phyloP scores from a whole-genome alignment of 192 early-diverging fungal genomes.

The Coemansia erecta region DNA sequence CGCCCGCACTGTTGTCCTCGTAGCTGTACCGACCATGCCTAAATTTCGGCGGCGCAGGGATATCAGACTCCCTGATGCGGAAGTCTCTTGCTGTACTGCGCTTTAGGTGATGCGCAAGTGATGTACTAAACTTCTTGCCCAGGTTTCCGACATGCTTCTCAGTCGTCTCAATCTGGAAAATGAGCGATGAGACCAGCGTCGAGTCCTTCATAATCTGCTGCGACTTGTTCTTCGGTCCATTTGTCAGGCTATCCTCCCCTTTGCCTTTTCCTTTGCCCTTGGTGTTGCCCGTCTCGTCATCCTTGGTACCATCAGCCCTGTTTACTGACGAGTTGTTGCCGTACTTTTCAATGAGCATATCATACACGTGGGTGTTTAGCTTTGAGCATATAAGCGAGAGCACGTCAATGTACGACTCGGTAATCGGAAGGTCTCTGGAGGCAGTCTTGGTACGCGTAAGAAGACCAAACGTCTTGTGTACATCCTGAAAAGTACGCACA shows the following conservation, averaged over 20 bases:
- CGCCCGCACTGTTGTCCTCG: too few species aligned
- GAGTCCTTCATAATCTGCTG: constrained; percentile 68
- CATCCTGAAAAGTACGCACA: constrained; percentile 25
- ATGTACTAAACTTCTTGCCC: constrained; percentile 66
- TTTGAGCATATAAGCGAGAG: constrained; percentile 28
- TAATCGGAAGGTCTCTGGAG: constrained; percentile 19
- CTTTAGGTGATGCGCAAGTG: constrained; percentile 73
- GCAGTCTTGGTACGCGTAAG: constrained; percentile 31
- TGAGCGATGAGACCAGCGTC: constrained; percentile 66
- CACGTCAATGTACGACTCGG: constrained; percentile 29
- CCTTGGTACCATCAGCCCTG: neutral
- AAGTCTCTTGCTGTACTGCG: constrained; percentile 80
- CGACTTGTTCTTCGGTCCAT: constrained; percentile 15
- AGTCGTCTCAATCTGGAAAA: constrained; percentile 74
- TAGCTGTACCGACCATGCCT: constrained; percentile 1
- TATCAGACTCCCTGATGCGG: constrained; percentile 57
- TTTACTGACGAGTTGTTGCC: constrained; percentile 6
- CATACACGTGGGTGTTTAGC: constrained; percentile 27
- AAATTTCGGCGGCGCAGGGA: constrained; percentile 13
- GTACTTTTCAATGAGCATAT: constrained; percentile 26
- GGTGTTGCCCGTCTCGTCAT: neutral
- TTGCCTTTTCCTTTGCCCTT: constrained; percentile 4
- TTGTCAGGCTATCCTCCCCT: constrained; percentile 9
- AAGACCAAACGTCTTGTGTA: constrained; percentile 21
- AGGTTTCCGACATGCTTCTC: constrained; percentile 72